Percentiles rank a stretch among this genome's conserved stretches.
phyloP scores from a whole-genome alignment of 176 grass and related monocot species.

The Avena eriantha region DNA sequence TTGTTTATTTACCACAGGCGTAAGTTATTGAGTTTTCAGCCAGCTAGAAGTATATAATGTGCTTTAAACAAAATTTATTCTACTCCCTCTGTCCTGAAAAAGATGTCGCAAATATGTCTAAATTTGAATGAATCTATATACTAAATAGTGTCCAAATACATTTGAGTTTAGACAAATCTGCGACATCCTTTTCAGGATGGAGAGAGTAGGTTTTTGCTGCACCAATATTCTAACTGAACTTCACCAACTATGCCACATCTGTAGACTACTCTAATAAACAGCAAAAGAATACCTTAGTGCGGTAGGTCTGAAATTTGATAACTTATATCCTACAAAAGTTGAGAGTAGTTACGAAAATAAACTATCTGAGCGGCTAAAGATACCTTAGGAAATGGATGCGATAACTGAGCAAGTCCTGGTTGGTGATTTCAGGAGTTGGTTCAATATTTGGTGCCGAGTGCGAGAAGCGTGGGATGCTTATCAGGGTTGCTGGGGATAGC shows the following conservation, averaged over 20 bases:
- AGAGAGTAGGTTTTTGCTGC: neutral
- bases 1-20: neutral
- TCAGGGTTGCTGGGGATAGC: conserved; percentile 86
- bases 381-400: neutral
- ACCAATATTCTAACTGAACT: neutral
- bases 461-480: conserved; percentile 88
- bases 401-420: conserved; percentile 8
- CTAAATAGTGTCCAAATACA: too few relatives aligned
- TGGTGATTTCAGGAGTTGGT: conserved; percentile 72
- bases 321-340: neutral
- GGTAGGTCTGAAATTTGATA: conserved; percentile 5
- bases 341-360: neutral
- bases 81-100: too few relatives aligned
- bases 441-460: conserved; percentile 87
- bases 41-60: neutral
- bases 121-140: too few relatives aligned
- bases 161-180: too few relatives aligned
- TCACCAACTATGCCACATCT: neutral
- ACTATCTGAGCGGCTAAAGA: neutral
- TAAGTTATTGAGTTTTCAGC: neutral
- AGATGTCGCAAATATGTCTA: too few relatives aligned
- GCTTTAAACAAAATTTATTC: neutral
- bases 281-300: neutral
- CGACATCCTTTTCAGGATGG: too few relatives aligned
- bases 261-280: neutral